Evolutionary conservation across 768 basidiomycete genomes (phyloP).

Genomic region (Neoboletus subvelutipes): DNA sequence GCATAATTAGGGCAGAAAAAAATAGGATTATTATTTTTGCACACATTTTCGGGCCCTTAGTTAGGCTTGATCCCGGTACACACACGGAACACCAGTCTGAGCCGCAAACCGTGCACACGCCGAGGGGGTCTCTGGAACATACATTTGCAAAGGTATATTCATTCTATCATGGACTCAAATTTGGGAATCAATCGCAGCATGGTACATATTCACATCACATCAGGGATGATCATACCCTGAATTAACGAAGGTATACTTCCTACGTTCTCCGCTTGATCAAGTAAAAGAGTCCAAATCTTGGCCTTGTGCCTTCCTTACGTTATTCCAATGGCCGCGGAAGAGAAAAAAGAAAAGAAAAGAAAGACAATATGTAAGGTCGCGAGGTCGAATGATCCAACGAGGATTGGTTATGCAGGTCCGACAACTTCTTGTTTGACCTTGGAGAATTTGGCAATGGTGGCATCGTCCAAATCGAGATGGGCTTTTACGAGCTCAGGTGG

Average conservation of each 20-base stretch:
- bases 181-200: not conserved
- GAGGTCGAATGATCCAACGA: not conserved
- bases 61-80: no score
- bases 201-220: conserved; percentile 2
- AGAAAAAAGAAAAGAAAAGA: conserved; percentile 2
- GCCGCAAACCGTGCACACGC: no score
- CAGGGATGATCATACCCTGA: not conserved
- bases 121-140: no score
- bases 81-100: no score
- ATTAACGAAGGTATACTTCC: not conserved
- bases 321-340: not conserved
- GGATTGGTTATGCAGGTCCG: conserved; percentile 21
- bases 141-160: no score
- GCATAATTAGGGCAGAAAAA: no score
- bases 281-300: no score
- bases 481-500: conserved; percentile 60
- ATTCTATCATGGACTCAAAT: not conserved
- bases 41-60: no score
- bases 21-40: no score
- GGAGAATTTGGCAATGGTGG: conserved; percentile 47
- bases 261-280: not conserved
- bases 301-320: not conserved
- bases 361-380: conserved; percentile 12
- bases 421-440: conserved; percentile 53
- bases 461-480: conserved; percentile 55